Evolutionary conservation across 495 filamentous ascomycete genomes (phyloP).

Genomic region (Lepidopterella palustris): DNA sequence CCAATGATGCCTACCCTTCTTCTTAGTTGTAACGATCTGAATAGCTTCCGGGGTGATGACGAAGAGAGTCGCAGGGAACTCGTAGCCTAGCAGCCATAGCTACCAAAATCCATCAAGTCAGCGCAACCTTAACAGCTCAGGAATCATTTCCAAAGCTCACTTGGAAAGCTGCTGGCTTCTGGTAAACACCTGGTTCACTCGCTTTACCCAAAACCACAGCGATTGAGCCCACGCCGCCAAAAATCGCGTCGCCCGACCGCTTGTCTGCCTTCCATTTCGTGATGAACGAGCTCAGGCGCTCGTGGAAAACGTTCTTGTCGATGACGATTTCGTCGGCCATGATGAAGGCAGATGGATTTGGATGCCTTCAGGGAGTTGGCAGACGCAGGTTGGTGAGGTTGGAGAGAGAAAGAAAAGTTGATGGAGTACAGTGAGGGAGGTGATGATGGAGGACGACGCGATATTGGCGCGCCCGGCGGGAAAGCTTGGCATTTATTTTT

Average conservation of each 20-base stretch:
- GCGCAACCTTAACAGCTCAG: background rate
- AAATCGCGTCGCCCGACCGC: slow-evolving; percentile 71
- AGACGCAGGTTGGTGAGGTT: background rate
- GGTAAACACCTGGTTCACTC: slow-evolving; percentile 72
- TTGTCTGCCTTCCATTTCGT: slow-evolving; percentile 94
- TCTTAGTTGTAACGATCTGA: slow-evolving; percentile 88
- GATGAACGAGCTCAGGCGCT: slow-evolving; percentile 77
- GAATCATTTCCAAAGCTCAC: slow-evolving; percentile 46
- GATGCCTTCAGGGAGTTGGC: slow-evolving; percentile 13
- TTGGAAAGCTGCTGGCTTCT: slow-evolving; percentile 93
- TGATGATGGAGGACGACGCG: slow-evolving; percentile 1
- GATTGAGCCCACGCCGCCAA: slow-evolving; percentile 77
- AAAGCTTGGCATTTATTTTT: too few relatives aligned
- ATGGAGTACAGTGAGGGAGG: background rate
- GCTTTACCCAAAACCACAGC: slow-evolving; percentile 90
- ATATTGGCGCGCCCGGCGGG: background rate
- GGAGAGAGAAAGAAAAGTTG: slow-evolving; percentile 2
- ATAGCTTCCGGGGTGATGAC: slow-evolving; percentile 80
- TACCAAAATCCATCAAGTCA: slow-evolving; percentile 39
- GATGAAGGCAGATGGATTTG: slow-evolving; percentile 12
- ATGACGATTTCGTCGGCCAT: slow-evolving; percentile 70
- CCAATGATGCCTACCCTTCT: slow-evolving; percentile 64
- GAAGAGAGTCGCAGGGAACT: slow-evolving; percentile 93
- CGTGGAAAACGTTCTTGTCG: slow-evolving; percentile 85
- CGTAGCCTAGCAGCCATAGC: slow-evolving; percentile 98